A percentile compares a stretch with the other conserved stretches of the same genome.
phyloP scores from a whole-genome alignment of 2,329 filamentous ascomycete species.

The Dactylellina parvicollis region DNA sequence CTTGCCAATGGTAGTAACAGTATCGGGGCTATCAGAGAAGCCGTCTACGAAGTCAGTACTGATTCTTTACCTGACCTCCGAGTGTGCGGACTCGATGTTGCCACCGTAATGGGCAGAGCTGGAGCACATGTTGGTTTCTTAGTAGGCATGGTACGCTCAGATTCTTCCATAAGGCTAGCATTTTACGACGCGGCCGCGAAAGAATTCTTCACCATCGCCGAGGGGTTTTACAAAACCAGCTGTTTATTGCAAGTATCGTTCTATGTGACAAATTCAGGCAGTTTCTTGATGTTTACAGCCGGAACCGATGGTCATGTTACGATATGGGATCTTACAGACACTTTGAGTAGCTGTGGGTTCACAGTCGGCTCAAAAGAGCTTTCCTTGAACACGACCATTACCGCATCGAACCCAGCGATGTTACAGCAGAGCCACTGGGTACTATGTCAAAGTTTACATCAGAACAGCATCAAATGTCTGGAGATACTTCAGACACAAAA shows the following conservation, averaged over 20 bases:
- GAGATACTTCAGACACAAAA: conserved; percentile 60
- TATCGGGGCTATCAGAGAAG: conserved; percentile 68
- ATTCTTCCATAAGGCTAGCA: conserved; percentile 74
- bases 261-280: conserved; percentile 55
- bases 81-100: conserved; percentile 80
- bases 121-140: conserved; percentile 63
- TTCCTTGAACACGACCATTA: not conserved
- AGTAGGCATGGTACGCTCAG: conserved; percentile 81
- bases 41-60: conserved; percentile 65
- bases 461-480: conserved; percentile 79
- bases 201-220: conserved; percentile 60
- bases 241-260: conserved; percentile 54
- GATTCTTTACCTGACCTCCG: conserved; percentile 73
- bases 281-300: conserved; percentile 69
- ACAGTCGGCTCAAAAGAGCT: not conserved
- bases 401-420: not conserved
- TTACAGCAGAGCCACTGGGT: conserved; percentile 25
- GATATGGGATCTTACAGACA: conserved; percentile 66
- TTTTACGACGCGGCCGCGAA: conserved; percentile 58
- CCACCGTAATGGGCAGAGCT: conserved; percentile 57
- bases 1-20: conserved; percentile 59
- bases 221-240: conserved; percentile 64
- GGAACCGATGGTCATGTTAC: conserved; percentile 83
- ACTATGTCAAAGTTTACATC: conserved; percentile 68
- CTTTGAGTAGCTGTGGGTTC: conserved; percentile 57